These are phyloP conservation scores for Reticulascus tulasneorum DNA, from an alignment of 2,329 filamentous ascomycete species.

Conservation along the genomic window DNA sequence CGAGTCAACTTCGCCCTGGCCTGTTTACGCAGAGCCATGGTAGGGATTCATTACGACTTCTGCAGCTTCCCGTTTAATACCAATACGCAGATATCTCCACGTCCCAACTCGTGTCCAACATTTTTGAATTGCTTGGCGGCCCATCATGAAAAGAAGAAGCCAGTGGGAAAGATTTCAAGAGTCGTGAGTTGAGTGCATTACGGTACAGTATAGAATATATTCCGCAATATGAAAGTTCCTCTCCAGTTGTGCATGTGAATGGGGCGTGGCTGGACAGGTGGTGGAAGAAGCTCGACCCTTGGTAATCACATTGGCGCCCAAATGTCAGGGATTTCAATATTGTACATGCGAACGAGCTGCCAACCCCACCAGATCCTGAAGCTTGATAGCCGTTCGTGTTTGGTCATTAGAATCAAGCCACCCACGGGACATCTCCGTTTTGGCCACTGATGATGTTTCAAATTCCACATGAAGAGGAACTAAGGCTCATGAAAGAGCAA, in stretches of 20 bases:
- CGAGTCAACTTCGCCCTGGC: slow-evolving; percentile 33
- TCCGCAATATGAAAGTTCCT: not conserved
- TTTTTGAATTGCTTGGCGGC: not conserved
- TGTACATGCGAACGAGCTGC: too few species aligned
- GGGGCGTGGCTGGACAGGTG: too few species aligned
- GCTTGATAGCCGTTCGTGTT: slow-evolving; percentile 1
- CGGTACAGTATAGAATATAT: not conserved
- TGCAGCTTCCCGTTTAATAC: slow-evolving; percentile 32
- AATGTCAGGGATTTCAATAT: too few species aligned
- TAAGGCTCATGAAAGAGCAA: not conserved
- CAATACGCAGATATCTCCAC: not conserved
- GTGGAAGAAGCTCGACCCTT: too few species aligned
- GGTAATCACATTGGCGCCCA: too few species aligned
- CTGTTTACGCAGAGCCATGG: slow-evolving; percentile 18
- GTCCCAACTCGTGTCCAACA: not conserved
- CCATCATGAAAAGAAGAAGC: not conserved
- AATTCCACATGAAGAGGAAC: slow-evolving; percentile 1
- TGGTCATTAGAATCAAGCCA: not conserved
- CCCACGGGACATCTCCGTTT: not conserved
- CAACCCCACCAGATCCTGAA: slow-evolving; percentile 9
- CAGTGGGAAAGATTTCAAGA: not conserved
- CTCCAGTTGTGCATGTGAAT: not conserved
- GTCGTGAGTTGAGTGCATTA: not conserved
- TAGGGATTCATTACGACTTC: slow-evolving; percentile 27
- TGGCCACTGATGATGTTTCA: slow-evolving; percentile 10